A percentile compares a stretch with the other conserved stretches of the same genome.
phyloP scores from a whole-genome alignment of 345 rosid genomes.

The Tarenaya hassleriana region DNA sequence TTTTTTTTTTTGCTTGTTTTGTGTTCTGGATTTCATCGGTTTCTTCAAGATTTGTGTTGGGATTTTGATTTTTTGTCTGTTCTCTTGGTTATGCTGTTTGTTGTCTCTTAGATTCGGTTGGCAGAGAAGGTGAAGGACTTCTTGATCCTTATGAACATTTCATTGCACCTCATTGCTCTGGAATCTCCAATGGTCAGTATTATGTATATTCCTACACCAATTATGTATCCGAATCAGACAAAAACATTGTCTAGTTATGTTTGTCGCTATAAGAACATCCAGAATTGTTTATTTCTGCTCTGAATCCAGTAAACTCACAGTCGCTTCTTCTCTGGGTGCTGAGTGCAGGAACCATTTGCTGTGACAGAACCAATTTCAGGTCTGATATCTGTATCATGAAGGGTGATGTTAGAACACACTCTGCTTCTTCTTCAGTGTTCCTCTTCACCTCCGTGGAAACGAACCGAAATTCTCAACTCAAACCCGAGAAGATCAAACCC shows the following conservation, averaged over 20 bases:
- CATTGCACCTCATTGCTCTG: conserved; percentile 41
- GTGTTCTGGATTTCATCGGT: not conserved
- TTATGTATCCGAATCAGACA: not conserved
- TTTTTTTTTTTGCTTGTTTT: not conserved
- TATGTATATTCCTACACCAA: not conserved
- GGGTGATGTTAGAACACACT: conserved; percentile 65
- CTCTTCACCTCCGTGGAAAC: conserved; percentile 44
- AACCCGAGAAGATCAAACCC: conserved; percentile 56
- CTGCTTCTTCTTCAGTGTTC: conserved; percentile 59
- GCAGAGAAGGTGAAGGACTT: conserved; percentile 33
- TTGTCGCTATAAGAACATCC: not conserved
- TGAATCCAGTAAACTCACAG: conserved; percentile 9
- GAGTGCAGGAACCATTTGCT: conserved; percentile 62
- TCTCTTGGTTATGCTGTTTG: conserved; percentile 1
- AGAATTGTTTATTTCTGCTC: not conserved
- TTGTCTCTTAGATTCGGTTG: conserved; percentile 49
- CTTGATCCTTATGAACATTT: conserved; percentile 24
- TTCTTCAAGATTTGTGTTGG: not conserved
- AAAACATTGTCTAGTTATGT: not conserved
- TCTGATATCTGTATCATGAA: conserved; percentile 66
- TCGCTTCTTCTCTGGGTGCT: conserved; percentile 5
- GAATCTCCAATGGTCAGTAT: conserved; percentile 51
- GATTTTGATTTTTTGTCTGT: not conserved
- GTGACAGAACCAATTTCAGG: conserved; percentile 62
- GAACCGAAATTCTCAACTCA: conserved; percentile 20